Conservation (phyloP, 2,329 filamentous ascomycete genomes). For the Akanthomyces uredinophilus region DNA sequence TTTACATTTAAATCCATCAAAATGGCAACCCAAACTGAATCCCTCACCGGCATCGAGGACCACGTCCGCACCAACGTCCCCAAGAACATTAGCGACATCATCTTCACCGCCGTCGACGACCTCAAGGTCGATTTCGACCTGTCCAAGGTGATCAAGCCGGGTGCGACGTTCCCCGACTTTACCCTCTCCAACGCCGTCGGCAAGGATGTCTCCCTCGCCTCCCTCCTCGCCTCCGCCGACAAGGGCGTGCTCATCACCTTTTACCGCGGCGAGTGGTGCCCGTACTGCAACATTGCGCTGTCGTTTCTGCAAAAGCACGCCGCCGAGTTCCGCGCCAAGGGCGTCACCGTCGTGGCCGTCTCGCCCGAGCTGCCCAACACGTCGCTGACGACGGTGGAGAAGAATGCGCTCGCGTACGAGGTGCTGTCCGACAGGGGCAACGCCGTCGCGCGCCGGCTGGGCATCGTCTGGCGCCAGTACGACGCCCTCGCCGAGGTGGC, state of each 20-base stretch:
- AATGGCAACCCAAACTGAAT: conserved; percentile 13
- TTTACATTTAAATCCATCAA: neutral
- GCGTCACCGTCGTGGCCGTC: conserved; percentile 38
- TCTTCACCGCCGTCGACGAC: conserved; percentile 11
- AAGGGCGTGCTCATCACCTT: conserved; percentile 38
- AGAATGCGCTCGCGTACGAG: conserved; percentile 34
- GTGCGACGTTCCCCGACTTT: conserved; percentile 31
- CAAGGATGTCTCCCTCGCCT: conserved; percentile 26
- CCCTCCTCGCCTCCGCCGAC: conserved; percentile 23
- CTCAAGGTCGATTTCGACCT: conserved; percentile 21
- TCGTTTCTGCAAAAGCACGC: conserved; percentile 31
- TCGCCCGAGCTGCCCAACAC: conserved; percentile 36
- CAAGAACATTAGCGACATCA: neutral
- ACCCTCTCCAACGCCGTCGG: conserved; percentile 30
- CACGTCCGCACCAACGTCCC: conserved; percentile 12
- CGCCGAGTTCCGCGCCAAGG: conserved; percentile 29
- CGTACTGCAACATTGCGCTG: conserved; percentile 39
- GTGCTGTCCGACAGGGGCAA: conserved; percentile 37
- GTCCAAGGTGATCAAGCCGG: conserved; percentile 27
- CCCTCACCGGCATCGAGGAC: conserved; percentile 4
- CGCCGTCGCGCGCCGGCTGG: conserved; percentile 30
- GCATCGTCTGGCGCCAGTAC: conserved; percentile 30
- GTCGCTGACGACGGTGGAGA: conserved; percentile 33
- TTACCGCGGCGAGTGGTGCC: conserved; percentile 43
- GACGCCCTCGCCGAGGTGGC: conserved; percentile 25